phyloP scores from a whole-genome alignment of 225 moss, liverwort and hornwort species.

The Ulota crispa region DNA sequence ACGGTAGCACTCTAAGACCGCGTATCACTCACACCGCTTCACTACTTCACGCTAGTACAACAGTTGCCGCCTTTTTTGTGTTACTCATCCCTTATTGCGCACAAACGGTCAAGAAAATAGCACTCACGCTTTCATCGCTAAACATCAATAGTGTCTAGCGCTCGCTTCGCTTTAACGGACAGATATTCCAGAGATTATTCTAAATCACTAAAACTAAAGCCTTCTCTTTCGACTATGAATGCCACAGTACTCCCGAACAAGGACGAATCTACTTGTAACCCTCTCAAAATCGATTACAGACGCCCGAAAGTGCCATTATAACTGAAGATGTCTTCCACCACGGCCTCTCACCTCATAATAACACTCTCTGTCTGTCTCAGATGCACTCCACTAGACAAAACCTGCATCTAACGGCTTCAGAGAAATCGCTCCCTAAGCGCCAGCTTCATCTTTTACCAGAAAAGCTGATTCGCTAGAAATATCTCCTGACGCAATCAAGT shows the following conservation, averaged over 20 bases:
- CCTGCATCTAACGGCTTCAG: not conserved
- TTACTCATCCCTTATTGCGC: not conserved
- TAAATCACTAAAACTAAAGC: not conserved
- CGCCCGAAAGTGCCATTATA: not conserved
- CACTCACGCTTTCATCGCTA: not conserved
- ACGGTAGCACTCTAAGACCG: constrained; percentile 1
- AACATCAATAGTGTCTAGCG: not conserved
- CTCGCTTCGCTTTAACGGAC: not conserved
- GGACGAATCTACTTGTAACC: constrained; percentile 27
- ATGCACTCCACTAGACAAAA: constrained; percentile 3
- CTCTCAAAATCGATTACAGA: constrained; percentile 26
- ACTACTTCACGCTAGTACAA: constrained; percentile 15
- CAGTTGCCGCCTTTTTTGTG: constrained; percentile 2
- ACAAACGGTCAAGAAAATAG: not conserved
- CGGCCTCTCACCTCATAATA: not conserved
- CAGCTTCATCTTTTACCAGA: not conserved
- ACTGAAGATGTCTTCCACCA: not conserved
- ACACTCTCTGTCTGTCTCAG: not conserved
- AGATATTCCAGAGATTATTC: not conserved
- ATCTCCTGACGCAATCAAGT: constrained; percentile 11
- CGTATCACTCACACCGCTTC: not conserved
- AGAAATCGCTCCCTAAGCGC: not conserved
- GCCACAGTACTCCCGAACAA: constrained; percentile 23
- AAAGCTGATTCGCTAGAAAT: constrained; percentile 17
- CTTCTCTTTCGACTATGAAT: constrained; percentile 14